These are phyloP conservation scores for Paecilomyces variotii DNA, from an alignment of 2,329 filamentous ascomycete genomes.

Conservation along the genomic window DNA sequence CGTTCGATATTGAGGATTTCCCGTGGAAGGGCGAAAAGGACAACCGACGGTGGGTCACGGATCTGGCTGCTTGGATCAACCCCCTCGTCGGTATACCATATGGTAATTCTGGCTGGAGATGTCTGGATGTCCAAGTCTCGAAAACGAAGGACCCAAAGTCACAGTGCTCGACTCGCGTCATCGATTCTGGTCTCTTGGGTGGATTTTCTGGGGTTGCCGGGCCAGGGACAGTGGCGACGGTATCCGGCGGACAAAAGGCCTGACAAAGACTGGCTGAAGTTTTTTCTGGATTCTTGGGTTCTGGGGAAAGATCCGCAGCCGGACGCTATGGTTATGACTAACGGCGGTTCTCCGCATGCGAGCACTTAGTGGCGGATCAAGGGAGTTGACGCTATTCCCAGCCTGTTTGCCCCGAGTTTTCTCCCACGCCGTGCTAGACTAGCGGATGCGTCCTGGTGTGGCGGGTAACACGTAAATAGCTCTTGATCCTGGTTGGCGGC, in stretches of 20 bases:
- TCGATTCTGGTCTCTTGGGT: neutral
- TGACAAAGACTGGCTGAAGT: neutral
- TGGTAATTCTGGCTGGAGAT: neutral
- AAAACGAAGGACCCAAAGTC: neutral
- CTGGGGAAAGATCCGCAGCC: neutral
- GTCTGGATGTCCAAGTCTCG: no score
- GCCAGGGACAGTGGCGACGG: neutral
- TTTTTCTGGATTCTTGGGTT: neutral
- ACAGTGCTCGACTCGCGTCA: neutral
- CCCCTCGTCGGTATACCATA: neutral
- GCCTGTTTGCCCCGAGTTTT: neutral
- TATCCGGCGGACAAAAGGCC: slow-evolving; percentile 1
- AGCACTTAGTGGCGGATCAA: neutral
- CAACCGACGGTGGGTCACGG: neutral
- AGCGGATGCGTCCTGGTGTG: neutral
- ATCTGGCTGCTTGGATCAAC: neutral
- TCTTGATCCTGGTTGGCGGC: neutral
- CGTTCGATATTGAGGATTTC: neutral
- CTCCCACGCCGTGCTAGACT: neutral
- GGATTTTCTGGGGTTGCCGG: neutral
- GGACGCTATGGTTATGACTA: neutral
- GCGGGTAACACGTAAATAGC: neutral
- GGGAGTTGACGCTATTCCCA: neutral
- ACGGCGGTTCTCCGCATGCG: neutral
- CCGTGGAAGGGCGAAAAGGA: neutral